phyloP scores from a whole-genome alignment of 2,329 filamentous ascomycete genomes.

The Nigrospora sphaerica region DNA sequence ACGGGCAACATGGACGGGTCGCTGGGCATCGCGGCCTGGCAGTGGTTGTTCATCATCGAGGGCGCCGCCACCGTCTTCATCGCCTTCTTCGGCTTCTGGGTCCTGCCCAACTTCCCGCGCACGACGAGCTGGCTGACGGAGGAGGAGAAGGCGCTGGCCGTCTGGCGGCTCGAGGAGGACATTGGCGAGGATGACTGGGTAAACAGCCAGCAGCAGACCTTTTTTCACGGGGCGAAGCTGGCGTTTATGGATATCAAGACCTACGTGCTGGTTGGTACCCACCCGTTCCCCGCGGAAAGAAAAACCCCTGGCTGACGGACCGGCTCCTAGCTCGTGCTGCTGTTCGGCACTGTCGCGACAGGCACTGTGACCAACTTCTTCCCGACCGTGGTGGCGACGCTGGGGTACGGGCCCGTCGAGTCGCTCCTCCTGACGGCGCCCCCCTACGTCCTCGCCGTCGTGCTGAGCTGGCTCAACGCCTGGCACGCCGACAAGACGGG shows the following conservation, averaged over 20 bases:
- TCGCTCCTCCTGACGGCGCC: slow-evolving; percentile 59
- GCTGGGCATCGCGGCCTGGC: slow-evolving; percentile 31
- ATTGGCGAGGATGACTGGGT: slow-evolving; percentile 59
- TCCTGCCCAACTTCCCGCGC: slow-evolving; percentile 62
- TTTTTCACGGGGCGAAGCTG: slow-evolving; percentile 45
- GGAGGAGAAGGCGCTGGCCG: slow-evolving; percentile 49
- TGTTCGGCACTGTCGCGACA: slow-evolving; percentile 50
- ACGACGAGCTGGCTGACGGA: slow-evolving; percentile 49
- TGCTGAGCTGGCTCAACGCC: slow-evolving; percentile 57
- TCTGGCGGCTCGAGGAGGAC: slow-evolving; percentile 57
- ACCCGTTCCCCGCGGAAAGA: no score
- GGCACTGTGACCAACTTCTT: slow-evolving; percentile 63
- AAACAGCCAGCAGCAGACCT: slow-evolving; percentile 46
- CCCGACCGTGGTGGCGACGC: slow-evolving; percentile 61
- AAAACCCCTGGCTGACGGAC: slow-evolving; percentile 5
- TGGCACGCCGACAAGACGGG: slow-evolving; percentile 66
- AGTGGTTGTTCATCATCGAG: slow-evolving; percentile 59
- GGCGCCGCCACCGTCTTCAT: slow-evolving; percentile 54
- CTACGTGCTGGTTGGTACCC: slow-evolving; percentile 43
- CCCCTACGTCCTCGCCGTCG: slow-evolving; percentile 50
- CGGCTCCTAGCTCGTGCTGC: slow-evolving; percentile 38
- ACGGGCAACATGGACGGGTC: slow-evolving; percentile 55
- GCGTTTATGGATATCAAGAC: slow-evolving; percentile 54
- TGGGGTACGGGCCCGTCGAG: slow-evolving; percentile 53
- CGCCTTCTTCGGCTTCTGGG: slow-evolving; percentile 35